Conservation (phyloP, 78 protist genomes). For the Dictyostelium brefeldianum region DNA sequence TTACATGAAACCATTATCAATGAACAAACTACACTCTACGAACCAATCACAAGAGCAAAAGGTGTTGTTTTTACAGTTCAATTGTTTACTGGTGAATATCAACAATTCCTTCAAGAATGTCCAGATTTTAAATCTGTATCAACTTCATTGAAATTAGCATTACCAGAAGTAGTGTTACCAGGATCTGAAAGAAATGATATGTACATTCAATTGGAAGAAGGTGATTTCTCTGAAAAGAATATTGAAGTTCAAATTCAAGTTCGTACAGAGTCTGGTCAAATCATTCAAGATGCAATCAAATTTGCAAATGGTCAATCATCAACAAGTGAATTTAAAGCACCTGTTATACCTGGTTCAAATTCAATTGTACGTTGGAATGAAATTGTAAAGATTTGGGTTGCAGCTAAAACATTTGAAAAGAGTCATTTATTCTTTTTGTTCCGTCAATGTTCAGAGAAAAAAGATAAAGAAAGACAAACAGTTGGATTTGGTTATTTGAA, state of each 20-base stretch:
- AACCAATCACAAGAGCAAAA: slow-evolving; percentile 72
- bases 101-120: slow-evolving; percentile 41
- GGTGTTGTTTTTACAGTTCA: slow-evolving; percentile 71
- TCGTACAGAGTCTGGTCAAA: slow-evolving; percentile 35
- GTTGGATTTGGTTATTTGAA: slow-evolving; percentile 46
- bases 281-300: slow-evolving; percentile 53
- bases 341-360: not conserved
- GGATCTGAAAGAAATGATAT: slow-evolving; percentile 69
- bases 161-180: slow-evolving; percentile 70
- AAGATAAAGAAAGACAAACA: slow-evolving; percentile 58
- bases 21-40: slow-evolving; percentile 24
- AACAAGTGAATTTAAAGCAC: slow-evolving; percentile 43
- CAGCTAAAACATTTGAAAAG: slow-evolving; percentile 46
- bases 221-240: slow-evolving; percentile 77
- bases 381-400: slow-evolving; percentile 53
- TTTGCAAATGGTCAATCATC: slow-evolving; percentile 68
- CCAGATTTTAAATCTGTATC: slow-evolving; percentile 29
- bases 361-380: slow-evolving; percentile 22
- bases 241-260: slow-evolving; percentile 47
- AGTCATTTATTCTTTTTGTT: slow-evolving; percentile 54
- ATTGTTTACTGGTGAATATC: slow-evolving; percentile 45
- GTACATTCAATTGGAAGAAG: slow-evolving; percentile 67
- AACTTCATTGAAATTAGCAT: slow-evolving; percentile 18
- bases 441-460: slow-evolving; percentile 61
- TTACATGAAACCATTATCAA: slow-evolving; percentile 58